Base-by-base conservation (phyloP, 331 rosid genomes). In the Quercus phellos region DNA sequence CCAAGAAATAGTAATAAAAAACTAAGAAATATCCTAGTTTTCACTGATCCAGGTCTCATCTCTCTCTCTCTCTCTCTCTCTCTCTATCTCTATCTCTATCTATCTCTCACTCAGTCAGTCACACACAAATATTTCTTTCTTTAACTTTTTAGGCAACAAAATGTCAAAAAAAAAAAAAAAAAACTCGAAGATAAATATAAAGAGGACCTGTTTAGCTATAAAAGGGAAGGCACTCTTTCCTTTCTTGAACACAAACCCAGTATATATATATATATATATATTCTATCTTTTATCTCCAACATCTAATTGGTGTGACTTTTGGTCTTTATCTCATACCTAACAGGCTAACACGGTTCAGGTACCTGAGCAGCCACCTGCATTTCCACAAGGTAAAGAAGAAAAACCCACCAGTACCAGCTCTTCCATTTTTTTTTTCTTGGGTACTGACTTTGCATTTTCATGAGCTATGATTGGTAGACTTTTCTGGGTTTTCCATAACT, bases 161-260 rank as follows among this genome's bases (percentile, higher is more conserved):
- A 56, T 7, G 13, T 59, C 14, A 6, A 6, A 6, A 35, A 35
- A 29, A 22, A 22, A 22, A 22, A 19, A 16, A 55, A 18, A 21
- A 35, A 32, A 9, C 10, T 16, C 0, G 3, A 9, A 56, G 34
- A 30, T n/a, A 61, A 26, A 61, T 13, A 26, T 4, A 61, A 61
- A 61, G 14, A n/a, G 27, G 53, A 29, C 4, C 43, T 16, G 38
- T 63, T 59, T 75, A 26, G 76, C 81, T 34, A 80, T 80, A 66
- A 77, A 70, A 35, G 77, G 74, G 73, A 53, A 42, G 51, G 5
- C 21, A 8, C 78, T 11, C 78, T 38, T 61, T 54, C 78, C 78
- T 60, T 63, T 75, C 55, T 78, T 27, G 72, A 55, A 46, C 73
- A 66, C 79, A 73, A 35, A 29, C 70, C 17, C 10, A 50, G 55